These are phyloP conservation scores for Fusarium continuum DNA, from an alignment of 2,329 filamentous ascomycete genomes.

Conservation along the genomic window DNA sequence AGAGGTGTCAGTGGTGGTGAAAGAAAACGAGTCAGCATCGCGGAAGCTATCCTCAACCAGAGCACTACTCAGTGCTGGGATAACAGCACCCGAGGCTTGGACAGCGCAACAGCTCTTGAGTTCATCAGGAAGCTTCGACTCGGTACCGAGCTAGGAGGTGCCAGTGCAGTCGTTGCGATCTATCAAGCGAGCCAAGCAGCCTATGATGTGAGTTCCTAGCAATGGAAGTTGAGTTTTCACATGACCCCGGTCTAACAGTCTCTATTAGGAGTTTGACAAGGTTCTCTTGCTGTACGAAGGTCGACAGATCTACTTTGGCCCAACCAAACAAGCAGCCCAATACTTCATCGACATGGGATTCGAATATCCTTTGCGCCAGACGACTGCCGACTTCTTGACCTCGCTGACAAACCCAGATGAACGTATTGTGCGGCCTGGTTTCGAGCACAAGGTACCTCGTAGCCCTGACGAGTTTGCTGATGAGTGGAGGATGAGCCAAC, in stretches of 20 bases:
- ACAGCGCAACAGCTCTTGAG: slow-evolving; percentile 70
- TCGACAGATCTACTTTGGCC: slow-evolving; percentile 63
- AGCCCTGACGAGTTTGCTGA: slow-evolving; percentile 50
- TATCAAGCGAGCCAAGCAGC: slow-evolving; percentile 65
- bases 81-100: slow-evolving; percentile 71
- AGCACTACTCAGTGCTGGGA: slow-evolving; percentile 74
- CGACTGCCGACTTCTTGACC: slow-evolving; percentile 75
- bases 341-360: slow-evolving; percentile 60
- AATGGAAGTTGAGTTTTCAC: no score
- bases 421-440: slow-evolving; percentile 45
- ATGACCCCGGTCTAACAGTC: neutral
- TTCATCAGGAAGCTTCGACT: slow-evolving; percentile 69
- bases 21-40: slow-evolving; percentile 53
- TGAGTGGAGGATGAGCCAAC: slow-evolving; percentile 43
- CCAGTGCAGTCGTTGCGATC: slow-evolving; percentile 68
- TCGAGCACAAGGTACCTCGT: slow-evolving; percentile 40
- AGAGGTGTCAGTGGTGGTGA: slow-evolving; percentile 65
- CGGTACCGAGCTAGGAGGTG: slow-evolving; percentile 66
- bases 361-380: slow-evolving; percentile 61
- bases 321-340: slow-evolving; percentile 7
- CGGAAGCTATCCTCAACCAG: slow-evolving; percentile 46
- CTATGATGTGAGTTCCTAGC: slow-evolving; percentile 45
- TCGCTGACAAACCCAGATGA: slow-evolving; percentile 55
- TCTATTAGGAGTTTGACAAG: slow-evolving; percentile 65
- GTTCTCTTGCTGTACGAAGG: slow-evolving; percentile 74